These are phyloP conservation scores for Kuraishia cidri DNA, from an alignment of 805 yeast species.

Conservation along the genomic window DNA sequence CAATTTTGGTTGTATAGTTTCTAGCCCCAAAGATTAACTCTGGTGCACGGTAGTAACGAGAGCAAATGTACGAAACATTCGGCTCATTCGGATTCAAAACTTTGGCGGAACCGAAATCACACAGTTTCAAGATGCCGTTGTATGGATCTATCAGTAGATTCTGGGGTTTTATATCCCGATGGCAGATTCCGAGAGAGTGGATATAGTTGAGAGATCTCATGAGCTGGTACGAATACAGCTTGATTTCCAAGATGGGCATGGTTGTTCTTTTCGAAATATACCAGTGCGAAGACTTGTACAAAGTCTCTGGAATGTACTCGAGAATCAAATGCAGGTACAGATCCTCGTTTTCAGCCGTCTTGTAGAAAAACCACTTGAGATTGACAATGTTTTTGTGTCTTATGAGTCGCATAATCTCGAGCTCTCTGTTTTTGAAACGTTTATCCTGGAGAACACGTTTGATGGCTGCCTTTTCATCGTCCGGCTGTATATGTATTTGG, in stretches of 20 bases:
- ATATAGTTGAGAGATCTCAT: conserved; percentile 73
- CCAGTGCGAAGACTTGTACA: conserved; percentile 84
- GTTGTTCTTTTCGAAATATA: conserved; percentile 63
- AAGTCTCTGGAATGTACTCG: conserved; percentile 93
- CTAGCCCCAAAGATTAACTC: conserved; percentile 96
- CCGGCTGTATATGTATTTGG: conserved; percentile 69
- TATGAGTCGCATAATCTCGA: conserved; percentile 89
- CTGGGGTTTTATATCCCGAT: conserved; percentile 89
- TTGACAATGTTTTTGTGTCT: conserved; percentile 84
- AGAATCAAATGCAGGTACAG: conserved; percentile 82
- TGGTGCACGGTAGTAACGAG: conserved; percentile 95
- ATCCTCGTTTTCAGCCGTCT: conserved; percentile 67
- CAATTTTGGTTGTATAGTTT: conserved; percentile 92
- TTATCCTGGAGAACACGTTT: conserved; percentile 95
- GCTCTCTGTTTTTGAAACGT: conserved; percentile 87
- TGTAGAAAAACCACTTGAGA: conserved; percentile 78
- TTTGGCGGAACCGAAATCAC: conserved; percentile 97
- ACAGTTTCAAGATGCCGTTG: conserved; percentile 77
- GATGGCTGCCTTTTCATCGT: conserved; percentile 80
- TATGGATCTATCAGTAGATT: conserved; percentile 81
- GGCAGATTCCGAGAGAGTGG: conserved; percentile 74
- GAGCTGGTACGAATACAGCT: conserved; percentile 73
- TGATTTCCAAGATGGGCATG: conserved; percentile 88
- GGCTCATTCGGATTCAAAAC: conserved; percentile 85
- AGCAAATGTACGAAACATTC: conserved; percentile 92